Base-by-base conservation (phyloP, 768 basidiomycete genomes). In the Suillus americanus region DNA sequence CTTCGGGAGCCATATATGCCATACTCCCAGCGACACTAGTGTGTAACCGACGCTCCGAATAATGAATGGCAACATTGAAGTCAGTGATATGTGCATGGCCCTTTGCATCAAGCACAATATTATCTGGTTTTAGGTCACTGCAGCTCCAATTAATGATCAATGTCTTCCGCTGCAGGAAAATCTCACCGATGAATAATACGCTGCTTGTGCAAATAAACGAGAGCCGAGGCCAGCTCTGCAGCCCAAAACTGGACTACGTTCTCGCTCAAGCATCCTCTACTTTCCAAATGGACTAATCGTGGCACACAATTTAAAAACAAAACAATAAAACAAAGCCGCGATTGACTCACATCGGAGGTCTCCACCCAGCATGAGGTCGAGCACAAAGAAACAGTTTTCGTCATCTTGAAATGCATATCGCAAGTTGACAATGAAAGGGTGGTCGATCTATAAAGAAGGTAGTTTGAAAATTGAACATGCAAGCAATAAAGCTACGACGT, bases 1-100 rank as follows among this genome's bases (percentile, higher is more conserved):
- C 91, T 76, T 99, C 95, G 0, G 97, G 96, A 12, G 96, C 96
- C 97, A 99, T 99, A 79, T 99, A 99, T 0, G 97, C 97, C 94
- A 99, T 96, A 72, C 93, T 95, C 4, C 97, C 97, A 8, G 97
- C 97, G 18, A 99, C 92, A 65, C 93, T 94, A 0, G 93, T 95
- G 76, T 99, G 90, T 66, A 91, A 72, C 41, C 96, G 86, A 61
- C 90, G 84, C 65, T 94, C 92, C 13, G 96, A 97, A 75, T 95
- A 98, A 76, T 99, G 97, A 9, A 99, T 97, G 28, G 97, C 97
- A 68, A 99, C 95, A 72, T 99, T 99, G 81, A 99, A 97, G 79
- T 99, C 97, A 10, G 97, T 99, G 70, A 99, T 81, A 73, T 99
- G 97, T 1, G 94, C 97, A 73, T 99, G 96, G 0, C 97, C 97